A percentile compares a stretch with the other conserved stretches of the same genome.
phyloP scores from a whole-genome alignment of 306 rosid genomes.

The Leucaena leucocephala region DNA sequence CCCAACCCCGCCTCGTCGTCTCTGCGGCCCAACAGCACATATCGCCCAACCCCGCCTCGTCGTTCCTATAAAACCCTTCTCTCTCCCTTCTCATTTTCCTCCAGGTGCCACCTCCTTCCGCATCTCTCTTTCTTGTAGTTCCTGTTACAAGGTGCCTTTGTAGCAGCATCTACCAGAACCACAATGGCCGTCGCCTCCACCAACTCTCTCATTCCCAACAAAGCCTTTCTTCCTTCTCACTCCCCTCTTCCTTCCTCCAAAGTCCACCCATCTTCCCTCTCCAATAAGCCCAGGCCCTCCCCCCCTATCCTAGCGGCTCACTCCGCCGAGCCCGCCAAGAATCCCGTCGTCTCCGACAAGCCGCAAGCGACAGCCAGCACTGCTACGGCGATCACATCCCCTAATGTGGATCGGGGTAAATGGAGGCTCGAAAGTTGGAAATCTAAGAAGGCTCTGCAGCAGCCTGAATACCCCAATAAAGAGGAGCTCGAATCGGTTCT shows the following conservation, averaged over 20 bases:
- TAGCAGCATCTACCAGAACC: not conserved
- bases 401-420: constrained; percentile 47
- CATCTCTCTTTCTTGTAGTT: constrained; percentile 9
- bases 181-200: constrained; percentile 58
- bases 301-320: constrained; percentile 64
- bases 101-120: constrained; percentile 20
- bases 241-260: constrained; percentile 42
- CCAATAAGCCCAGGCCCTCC: constrained; percentile 31
- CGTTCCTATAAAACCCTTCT: constrained; percentile 39
- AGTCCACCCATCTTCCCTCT: constrained; percentile 47
- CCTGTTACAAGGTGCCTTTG: not conserved
- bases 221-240: constrained; percentile 48
- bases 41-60: constrained; percentile 10
- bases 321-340: constrained; percentile 79
- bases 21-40: not conserved
- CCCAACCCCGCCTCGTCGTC: not conserved
- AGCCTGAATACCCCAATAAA: constrained; percentile 81
- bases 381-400: constrained; percentile 17
- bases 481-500: constrained; percentile 78
- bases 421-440: constrained; percentile 85
- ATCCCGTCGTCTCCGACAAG: not conserved
- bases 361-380: constrained; percentile 36
- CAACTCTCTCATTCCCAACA: constrained; percentile 52
- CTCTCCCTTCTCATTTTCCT: constrained; percentile 17
- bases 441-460: constrained; percentile 79